A percentile compares a stretch with the other conserved stretches of the same genome.
Evolutionary conservation across 495 filamentous ascomycete species (phyloP).

Genomic region (Amorphotheca resinae): DNA sequence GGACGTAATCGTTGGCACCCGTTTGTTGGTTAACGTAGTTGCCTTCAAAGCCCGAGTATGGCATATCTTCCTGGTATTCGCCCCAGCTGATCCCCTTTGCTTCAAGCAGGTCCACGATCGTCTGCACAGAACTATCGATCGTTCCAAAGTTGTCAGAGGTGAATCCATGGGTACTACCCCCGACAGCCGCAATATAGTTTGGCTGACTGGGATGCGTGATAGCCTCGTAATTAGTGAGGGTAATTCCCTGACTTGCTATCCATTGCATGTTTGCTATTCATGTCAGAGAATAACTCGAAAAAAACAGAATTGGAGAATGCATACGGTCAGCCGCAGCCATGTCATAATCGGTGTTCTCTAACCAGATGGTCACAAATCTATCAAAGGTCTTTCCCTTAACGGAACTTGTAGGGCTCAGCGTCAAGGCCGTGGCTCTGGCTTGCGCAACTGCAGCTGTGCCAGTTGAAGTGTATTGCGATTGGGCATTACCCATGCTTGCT

Average conservation of each 20-base stretch:
- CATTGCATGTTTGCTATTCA: constrained; percentile 33
- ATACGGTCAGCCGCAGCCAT: constrained; percentile 20
- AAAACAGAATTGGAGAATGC: too few relatives aligned
- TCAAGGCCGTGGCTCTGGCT: constrained; percentile 23
- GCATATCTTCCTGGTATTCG: constrained; percentile 55
- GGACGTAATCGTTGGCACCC: constrained; percentile 16
- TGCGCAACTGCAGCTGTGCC: constrained; percentile 6
- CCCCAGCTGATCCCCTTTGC: constrained; percentile 54
- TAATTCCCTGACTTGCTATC: constrained; percentile 50
- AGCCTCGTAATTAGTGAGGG: constrained; percentile 48
- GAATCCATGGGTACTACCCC: constrained; percentile 12
- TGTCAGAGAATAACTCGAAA: too few relatives aligned
- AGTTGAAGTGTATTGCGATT: constrained; percentile 2
- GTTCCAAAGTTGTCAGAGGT: neutral
- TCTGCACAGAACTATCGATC: constrained; percentile 3
- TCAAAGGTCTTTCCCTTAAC: constrained; percentile 55
- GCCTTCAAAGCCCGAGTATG: constrained; percentile 35
- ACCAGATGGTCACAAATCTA: constrained; percentile 55
- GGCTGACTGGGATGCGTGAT: constrained; percentile 22
- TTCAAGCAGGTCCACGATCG: constrained; percentile 48
- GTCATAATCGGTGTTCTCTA: constrained; percentile 56
- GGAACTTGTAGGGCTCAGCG: constrained; percentile 40
- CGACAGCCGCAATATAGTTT: constrained; percentile 16
- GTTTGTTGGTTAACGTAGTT: constrained; percentile 15
- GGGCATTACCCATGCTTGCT: neutral